Percentiles rank a stretch among this genome's conserved stretches.
Evolutionary conservation across 2,329 filamentous ascomycete species (phyloP).

Genomic region (Nectriaceae sp.): DNA sequence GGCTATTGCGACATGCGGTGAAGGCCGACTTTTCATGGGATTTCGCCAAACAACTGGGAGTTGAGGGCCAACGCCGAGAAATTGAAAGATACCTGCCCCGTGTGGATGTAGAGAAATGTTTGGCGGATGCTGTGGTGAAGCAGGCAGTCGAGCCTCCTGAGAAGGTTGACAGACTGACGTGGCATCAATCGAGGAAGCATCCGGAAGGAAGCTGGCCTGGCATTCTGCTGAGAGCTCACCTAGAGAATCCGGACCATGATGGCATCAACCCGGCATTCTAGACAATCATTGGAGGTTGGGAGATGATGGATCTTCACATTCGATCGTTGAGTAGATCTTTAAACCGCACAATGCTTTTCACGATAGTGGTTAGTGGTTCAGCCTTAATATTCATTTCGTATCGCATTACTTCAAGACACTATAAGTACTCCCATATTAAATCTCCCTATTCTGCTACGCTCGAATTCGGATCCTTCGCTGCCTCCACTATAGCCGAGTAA

Average conservation of each 20-base stretch:
- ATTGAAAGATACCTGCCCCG: slow-evolving; percentile 29
- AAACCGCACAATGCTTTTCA: no score
- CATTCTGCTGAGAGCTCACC: slow-evolving; percentile 30
- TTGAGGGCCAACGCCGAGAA: slow-evolving; percentile 7
- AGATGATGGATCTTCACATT: no score
- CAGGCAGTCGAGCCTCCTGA: slow-evolving; percentile 24
- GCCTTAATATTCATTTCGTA: no score
- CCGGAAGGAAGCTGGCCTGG: slow-evolving; percentile 33
- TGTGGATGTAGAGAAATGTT: slow-evolving; percentile 24
- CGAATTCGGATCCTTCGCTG: no score
- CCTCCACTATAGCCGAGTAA: no score
- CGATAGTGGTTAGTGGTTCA: no score
- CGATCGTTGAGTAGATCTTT: no score
- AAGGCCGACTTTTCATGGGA: slow-evolving; percentile 32
- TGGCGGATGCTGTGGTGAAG: slow-evolving; percentile 30
- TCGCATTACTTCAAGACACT: no score
- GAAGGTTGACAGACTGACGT: slow-evolving; percentile 25
- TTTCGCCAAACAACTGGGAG: slow-evolving; percentile 1
- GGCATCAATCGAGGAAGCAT: slow-evolving; percentile 29
- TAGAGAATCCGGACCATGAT: slow-evolving; percentile 29
- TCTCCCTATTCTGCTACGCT: no score
- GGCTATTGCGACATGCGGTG: slow-evolving; percentile 34
- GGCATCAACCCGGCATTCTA: slow-evolving; percentile 33
- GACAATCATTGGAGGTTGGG: no score
- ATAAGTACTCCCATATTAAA: no score